Conservation (phyloP, 179 eudicot genomes). For the Beta corolliflora region DNA sequence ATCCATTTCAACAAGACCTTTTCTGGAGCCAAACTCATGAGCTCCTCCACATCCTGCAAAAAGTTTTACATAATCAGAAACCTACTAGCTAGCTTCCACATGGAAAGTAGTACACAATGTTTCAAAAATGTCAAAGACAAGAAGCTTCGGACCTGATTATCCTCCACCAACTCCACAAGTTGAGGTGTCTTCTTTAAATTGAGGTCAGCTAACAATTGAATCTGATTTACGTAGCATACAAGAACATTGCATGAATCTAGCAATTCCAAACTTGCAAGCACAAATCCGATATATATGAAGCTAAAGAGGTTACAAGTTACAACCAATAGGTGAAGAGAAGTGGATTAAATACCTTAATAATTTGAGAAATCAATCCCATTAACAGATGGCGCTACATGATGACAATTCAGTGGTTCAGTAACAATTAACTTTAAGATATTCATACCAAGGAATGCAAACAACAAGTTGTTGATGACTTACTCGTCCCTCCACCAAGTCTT, state of each 20-base stretch:
- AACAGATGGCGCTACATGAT: slow-evolving; percentile 68
- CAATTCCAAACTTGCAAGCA: slow-evolving; percentile 1
- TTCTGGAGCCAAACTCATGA: slow-evolving; percentile 70
- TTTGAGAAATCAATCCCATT: slow-evolving; percentile 80
- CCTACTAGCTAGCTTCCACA: background rate
- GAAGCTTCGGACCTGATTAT: slow-evolving; percentile 50
- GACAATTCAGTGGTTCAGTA: slow-evolving; percentile 22
- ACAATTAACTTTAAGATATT: slow-evolving; percentile 1
- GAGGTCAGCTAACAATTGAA: slow-evolving; percentile 75
- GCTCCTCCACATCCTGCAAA: slow-evolving; percentile 81
- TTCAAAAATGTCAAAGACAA: slow-evolving; percentile 6
- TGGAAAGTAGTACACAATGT: background rate
- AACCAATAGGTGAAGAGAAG: background rate
- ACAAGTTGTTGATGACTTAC: slow-evolving; percentile 44
- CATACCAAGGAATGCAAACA: slow-evolving; percentile 15
- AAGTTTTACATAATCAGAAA: background rate
- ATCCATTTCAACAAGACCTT: slow-evolving; percentile 80
- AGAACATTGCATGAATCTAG: slow-evolving; percentile 3
- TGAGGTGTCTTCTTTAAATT: slow-evolving; percentile 80
- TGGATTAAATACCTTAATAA: slow-evolving; percentile 61
- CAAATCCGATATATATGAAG: background rate
- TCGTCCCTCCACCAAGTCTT: slow-evolving; percentile 77
- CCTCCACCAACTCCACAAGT: slow-evolving; percentile 78
- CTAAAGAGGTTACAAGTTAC: slow-evolving; percentile 1
- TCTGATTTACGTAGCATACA: slow-evolving; percentile 38